Conservation (phyloP, 1,284 basidiomycete species). For the Leccinum subrobustum region DNA sequence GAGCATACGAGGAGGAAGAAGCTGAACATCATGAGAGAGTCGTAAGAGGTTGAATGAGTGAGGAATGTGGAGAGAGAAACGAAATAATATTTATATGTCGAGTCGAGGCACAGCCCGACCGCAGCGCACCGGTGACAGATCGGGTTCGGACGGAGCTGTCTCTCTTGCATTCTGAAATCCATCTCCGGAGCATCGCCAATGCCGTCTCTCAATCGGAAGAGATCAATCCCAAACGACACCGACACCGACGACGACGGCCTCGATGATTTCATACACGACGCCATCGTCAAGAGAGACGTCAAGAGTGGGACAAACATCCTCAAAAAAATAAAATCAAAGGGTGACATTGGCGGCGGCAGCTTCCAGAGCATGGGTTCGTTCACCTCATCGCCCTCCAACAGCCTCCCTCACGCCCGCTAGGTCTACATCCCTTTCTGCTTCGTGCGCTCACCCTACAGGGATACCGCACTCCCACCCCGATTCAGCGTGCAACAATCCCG, state of each 20-base stretch:
- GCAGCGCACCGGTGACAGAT: neutral
- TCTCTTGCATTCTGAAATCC: neutral
- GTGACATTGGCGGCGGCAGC: conserved; percentile 79
- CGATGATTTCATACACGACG: conserved; percentile 58
- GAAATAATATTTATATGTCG: conserved; percentile 18
- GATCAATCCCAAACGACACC: conserved; percentile 9
- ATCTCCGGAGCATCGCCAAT: conserved; percentile 27
- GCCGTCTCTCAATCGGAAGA: conserved; percentile 38
- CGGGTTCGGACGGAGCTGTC: neutral
- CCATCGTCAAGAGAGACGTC: conserved; percentile 64
- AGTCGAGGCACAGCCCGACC: conserved; percentile 11
- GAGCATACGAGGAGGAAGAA: conserved; percentile 20
- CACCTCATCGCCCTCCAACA: neutral
- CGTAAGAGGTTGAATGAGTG: conserved; percentile 10
- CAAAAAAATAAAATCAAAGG: conserved; percentile 69
- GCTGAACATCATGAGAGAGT: conserved; percentile 19
- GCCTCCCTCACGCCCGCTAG: conserved; percentile 39
- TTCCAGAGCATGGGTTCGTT: conserved; percentile 85
- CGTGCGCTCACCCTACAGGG: conserved; percentile 90
- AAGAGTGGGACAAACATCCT: conserved; percentile 69
- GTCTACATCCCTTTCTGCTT: conserved; percentile 81
- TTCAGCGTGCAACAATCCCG: conserved; percentile 91
- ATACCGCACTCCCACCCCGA: conserved; percentile 94
- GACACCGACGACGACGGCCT: conserved; percentile 44
- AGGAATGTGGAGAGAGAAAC: neutral